phyloP scores from a whole-genome alignment of 176 grass and related monocot species.

The Triticum urartu region DNA sequence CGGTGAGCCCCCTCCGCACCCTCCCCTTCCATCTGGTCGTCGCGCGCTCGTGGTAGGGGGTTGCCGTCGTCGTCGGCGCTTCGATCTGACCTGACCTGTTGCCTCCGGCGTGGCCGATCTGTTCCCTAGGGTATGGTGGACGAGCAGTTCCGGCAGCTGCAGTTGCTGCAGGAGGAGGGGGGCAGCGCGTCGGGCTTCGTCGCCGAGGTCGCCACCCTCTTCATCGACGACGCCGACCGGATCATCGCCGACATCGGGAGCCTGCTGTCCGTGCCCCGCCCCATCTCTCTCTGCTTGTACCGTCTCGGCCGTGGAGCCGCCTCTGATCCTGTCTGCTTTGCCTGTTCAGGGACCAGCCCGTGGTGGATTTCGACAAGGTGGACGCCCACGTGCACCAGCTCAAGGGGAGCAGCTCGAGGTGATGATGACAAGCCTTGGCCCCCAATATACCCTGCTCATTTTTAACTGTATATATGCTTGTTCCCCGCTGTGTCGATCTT shows the following conservation, averaged over 20 bases:
- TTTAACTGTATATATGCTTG: not conserved
- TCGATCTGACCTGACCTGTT: no score
- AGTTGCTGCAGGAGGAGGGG: conserved; percentile 74
- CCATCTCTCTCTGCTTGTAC: not conserved
- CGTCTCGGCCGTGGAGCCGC: no score
- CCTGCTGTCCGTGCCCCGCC: conserved; percentile 38
- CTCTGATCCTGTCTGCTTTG: not conserved
- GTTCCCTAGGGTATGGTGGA: conserved; percentile 60
- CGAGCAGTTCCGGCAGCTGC: conserved; percentile 85
- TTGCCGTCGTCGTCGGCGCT: no score
- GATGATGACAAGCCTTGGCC: conserved; percentile 22
- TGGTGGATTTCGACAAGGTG: conserved; percentile 71
- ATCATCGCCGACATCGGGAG: conserved; percentile 53
- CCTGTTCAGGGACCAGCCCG: conserved; percentile 47
- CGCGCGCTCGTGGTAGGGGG: no score
- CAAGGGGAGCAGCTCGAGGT: conserved; percentile 92
- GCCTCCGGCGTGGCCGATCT: no score
- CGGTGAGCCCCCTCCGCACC: conserved; percentile 11
- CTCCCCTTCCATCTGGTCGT: no score
- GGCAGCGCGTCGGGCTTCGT: conserved; percentile 56
- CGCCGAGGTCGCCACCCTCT: conserved; percentile 70
- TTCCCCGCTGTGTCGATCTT: no score
- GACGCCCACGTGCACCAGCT: conserved; percentile 79
- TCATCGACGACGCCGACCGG: conserved; percentile 65
- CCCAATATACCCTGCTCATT: not conserved